Conservation (phyloP, 2,329 filamentous ascomycete genomes). For the Diplodia mutila region DNA sequence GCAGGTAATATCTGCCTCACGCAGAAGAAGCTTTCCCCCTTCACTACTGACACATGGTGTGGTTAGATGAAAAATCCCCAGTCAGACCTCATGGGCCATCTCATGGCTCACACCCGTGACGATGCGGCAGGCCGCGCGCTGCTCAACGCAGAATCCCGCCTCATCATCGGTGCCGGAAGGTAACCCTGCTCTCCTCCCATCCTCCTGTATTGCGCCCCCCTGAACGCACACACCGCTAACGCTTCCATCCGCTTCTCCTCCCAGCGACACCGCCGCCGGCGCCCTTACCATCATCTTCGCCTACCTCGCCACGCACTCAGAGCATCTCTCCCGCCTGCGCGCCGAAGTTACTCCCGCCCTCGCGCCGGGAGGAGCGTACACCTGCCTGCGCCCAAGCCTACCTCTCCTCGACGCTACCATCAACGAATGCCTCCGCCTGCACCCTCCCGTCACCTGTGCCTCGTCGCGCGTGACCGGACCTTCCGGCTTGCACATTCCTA, state of each 20-base stretch:
- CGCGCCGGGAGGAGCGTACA: slow-evolving; percentile 16
- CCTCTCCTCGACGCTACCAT: slow-evolving; percentile 46
- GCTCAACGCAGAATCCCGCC: slow-evolving; percentile 37
- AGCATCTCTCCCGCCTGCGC: slow-evolving; percentile 31
- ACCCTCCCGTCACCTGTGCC: slow-evolving; percentile 46
- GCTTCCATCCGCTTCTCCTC: no score
- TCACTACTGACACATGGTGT: not conserved
- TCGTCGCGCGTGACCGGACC: slow-evolving; percentile 44
- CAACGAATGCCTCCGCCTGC: slow-evolving; percentile 48
- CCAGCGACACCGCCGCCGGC: slow-evolving; percentile 10
- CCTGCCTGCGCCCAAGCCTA: slow-evolving; percentile 16
- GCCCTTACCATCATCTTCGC: slow-evolving; percentile 9
- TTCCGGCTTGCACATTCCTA: slow-evolving; percentile 43
- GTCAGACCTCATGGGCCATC: slow-evolving; percentile 34
- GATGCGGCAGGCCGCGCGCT: slow-evolving; percentile 29
- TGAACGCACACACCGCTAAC: not conserved
- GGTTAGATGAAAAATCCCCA: slow-evolving; percentile 28
- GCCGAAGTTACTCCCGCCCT: slow-evolving; percentile 33
- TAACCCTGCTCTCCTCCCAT: not conserved
- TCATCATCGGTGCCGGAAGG: slow-evolving; percentile 39
- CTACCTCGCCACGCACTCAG: slow-evolving; percentile 33
- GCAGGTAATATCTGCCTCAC: slow-evolving; percentile 27
- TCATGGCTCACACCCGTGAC: slow-evolving; percentile 32
- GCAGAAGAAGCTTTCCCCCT: not conserved
- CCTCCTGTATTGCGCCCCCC: not conserved